Evolutionary conservation across 805 yeast genomes (phyloP).

Genomic region (Barnettozyma vustinii): DNA sequence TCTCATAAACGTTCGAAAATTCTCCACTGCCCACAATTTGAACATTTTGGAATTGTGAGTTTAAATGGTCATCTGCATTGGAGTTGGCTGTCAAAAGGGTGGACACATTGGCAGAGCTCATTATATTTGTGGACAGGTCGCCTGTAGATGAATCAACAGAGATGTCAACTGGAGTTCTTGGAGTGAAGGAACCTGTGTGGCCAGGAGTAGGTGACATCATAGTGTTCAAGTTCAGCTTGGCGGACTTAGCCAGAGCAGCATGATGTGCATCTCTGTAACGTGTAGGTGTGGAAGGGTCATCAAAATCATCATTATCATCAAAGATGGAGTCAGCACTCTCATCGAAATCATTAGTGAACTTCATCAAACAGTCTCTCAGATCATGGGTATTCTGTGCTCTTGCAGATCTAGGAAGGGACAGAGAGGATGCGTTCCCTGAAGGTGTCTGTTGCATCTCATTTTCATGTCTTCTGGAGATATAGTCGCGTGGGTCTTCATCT

Average conservation of each 20-base stretch:
- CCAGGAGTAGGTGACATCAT: constrained; percentile 18
- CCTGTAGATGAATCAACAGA: constrained; percentile 15
- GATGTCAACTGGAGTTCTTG: constrained; percentile 26
- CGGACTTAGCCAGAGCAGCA: constrained; percentile 13
- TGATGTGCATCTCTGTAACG: constrained; percentile 23
- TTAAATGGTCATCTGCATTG: constrained; percentile 36
- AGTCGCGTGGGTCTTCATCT: constrained; percentile 9
- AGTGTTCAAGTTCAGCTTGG: constrained; percentile 11
- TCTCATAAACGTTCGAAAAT: constrained; percentile 84
- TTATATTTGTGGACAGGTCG: constrained; percentile 20
- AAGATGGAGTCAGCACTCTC: constrained; percentile 28
- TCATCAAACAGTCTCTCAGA: constrained; percentile 34
- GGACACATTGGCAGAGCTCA: constrained; percentile 17
- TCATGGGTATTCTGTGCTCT: constrained; percentile 33
- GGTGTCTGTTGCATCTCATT: constrained; percentile 17
- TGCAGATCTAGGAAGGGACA: constrained; percentile 21
- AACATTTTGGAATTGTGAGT: constrained; percentile 54
- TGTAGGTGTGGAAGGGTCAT: constrained; percentile 42
- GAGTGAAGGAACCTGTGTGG: constrained; percentile 23
- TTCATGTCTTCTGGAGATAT: not conserved
- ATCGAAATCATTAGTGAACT: constrained; percentile 38
- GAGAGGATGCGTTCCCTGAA: constrained; percentile 10
- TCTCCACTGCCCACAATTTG: constrained; percentile 77
- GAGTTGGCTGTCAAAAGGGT: constrained; percentile 21
- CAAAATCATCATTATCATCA: constrained; percentile 16